Conservation (phyloP, 148 eudicot species). For the Rhododendron williamsianum region DNA sequence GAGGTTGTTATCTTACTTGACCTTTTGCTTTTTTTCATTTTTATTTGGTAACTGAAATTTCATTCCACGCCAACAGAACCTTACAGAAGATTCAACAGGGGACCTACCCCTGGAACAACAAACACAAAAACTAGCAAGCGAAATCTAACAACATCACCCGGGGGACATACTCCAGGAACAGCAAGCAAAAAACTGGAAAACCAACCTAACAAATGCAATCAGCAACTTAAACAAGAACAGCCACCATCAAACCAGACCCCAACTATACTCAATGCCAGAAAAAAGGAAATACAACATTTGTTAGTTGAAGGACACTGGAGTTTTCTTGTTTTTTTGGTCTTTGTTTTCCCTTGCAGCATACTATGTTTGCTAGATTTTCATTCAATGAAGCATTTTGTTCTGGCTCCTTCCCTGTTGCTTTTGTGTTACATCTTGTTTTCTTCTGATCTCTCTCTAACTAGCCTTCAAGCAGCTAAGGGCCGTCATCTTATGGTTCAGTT, state of each 20-base stretch:
- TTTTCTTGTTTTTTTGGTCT: not conserved
- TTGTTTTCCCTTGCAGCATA: not conserved
- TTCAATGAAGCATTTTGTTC: conserved; percentile 3
- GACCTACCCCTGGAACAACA: not conserved
- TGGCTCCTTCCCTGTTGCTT: not conserved
- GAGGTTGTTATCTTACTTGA: conserved; percentile 30
- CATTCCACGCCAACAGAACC: not conserved
- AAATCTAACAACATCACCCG: not conserved
- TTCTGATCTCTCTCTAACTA: not conserved
- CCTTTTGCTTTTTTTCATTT: not conserved
- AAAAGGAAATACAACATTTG: not conserved
- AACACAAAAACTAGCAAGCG: not conserved
- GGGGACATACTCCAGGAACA: not conserved
- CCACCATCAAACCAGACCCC: not conserved
- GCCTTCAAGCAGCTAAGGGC: not conserved
- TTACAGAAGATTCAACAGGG: not conserved
- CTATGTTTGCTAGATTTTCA: not conserved
- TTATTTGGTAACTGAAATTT: not conserved
- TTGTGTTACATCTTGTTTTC: not conserved
- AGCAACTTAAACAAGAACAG: not conserved
- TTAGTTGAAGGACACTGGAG: not conserved
- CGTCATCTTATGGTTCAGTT: not conserved
- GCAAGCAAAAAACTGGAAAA: not conserved
- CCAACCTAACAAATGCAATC: not conserved
- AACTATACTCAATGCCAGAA: not conserved